A percentile compares a stretch with the other conserved stretches of the same genome.
phyloP scores from a whole-genome alignment of 2,329 filamentous ascomycete genomes.

The Fusarium papillatum region DNA sequence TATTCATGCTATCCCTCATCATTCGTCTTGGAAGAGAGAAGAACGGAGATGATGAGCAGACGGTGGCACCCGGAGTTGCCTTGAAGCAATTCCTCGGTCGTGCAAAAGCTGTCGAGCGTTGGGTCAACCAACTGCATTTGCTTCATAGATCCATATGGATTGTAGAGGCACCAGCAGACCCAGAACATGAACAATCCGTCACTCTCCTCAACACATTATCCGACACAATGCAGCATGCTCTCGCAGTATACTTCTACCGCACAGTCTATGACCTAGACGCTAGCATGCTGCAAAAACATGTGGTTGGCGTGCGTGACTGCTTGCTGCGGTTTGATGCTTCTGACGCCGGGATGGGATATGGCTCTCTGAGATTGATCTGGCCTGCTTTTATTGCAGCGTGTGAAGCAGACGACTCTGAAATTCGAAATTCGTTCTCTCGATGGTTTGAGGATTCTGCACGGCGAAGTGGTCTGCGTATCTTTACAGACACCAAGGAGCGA shows the following conservation, averaged over 20 bases:
- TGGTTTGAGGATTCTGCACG: constrained; percentile 26
- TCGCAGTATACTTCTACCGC: constrained; percentile 32
- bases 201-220: constrained; percentile 16
- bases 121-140: constrained; percentile 25
- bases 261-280: constrained; percentile 26
- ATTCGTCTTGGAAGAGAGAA: constrained; percentile 30
- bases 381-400: constrained; percentile 30
- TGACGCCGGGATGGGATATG: constrained; percentile 25
- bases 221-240: constrained; percentile 29
- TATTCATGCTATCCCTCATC: constrained; percentile 29
- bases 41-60: neutral
- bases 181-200: constrained; percentile 23
- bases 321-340: constrained; percentile 26
- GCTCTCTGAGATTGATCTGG: constrained; percentile 31
- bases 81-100: constrained; percentile 26
- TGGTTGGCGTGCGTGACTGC: constrained; percentile 23
- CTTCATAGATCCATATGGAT: constrained; percentile 16
- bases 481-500: constrained; percentile 19
- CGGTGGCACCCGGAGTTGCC: neutral
- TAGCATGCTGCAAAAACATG: constrained; percentile 24
- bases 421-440: neutral
- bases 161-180: neutral
- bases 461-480: constrained; percentile 26
- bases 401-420: constrained; percentile 12
- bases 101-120: constrained; percentile 25